These are phyloP conservation scores for Aspergillus hortae DNA, from an alignment of 2,329 filamentous ascomycete species.

Conservation along the genomic window DNA sequence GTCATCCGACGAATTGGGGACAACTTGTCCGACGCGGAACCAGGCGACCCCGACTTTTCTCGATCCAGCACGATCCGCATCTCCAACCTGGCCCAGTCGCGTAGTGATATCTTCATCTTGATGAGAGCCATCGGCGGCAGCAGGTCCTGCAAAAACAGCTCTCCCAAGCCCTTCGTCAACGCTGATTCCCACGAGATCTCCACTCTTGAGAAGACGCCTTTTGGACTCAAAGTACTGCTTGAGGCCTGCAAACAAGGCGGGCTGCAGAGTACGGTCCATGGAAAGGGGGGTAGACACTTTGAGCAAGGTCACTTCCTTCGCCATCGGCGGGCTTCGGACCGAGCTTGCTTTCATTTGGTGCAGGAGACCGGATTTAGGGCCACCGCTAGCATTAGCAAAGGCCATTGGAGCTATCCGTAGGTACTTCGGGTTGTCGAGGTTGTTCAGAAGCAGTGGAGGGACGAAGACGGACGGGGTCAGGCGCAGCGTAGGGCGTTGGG, in stretches of 20 bases:
- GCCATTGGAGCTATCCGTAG: constrained; percentile 67
- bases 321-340: constrained; percentile 53
- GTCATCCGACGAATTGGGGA: constrained; percentile 45
- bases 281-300: constrained; percentile 88
- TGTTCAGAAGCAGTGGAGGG: constrained; percentile 82
- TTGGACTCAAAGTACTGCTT: constrained; percentile 86
- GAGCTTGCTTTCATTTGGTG: constrained; percentile 44
- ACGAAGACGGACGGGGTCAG: constrained; percentile 66
- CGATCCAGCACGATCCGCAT: constrained; percentile 27
- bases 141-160: constrained; percentile 68
- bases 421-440: constrained; percentile 74
- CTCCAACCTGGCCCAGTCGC: constrained; percentile 34
- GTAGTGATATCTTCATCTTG: constrained; percentile 67
- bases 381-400: constrained; percentile 35
- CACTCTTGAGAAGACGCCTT: constrained; percentile 75
- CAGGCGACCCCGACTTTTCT: constrained; percentile 68
- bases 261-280: constrained; percentile 79
- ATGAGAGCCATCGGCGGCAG: constrained; percentile 53
- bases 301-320: constrained; percentile 78
- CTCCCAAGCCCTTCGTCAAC: constrained; percentile 82
- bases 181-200: constrained; percentile 83
- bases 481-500: constrained; percentile 43
- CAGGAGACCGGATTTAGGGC: constrained; percentile 57
- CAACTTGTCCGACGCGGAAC: constrained; percentile 83
- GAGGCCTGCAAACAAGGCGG: constrained; percentile 77